A percentile compares a stretch with the other conserved stretches of the same genome.
Evolutionary conservation across 805 yeast species (phyloP).

Genomic region (Schizosaccharomyces lindneri): DNA sequence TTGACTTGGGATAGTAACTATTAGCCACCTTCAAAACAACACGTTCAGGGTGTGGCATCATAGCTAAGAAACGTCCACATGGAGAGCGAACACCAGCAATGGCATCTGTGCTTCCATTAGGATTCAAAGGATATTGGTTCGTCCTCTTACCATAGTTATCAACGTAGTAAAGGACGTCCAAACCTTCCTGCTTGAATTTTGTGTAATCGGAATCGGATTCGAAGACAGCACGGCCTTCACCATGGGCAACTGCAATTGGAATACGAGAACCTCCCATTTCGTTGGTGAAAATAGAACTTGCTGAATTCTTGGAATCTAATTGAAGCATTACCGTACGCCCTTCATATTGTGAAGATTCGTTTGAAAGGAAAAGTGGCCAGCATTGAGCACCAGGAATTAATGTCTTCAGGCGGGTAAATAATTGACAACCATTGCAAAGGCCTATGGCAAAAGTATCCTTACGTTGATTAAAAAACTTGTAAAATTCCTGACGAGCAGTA

Average conservation of each 20-base stretch:
- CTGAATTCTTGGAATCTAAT: conserved; percentile 29
- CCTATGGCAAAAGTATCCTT: conserved; percentile 88
- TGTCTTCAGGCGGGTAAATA: conserved; percentile 60
- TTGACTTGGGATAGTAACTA: conserved; percentile 64
- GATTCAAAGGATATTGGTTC: conserved; percentile 72
- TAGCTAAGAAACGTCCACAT: conserved; percentile 83
- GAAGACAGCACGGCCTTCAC: conserved; percentile 84
- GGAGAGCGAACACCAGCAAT: conserved; percentile 77
- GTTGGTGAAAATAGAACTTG: conserved; percentile 40
- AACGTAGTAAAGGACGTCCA: conserved; percentile 52
- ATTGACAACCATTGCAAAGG: conserved; percentile 97
- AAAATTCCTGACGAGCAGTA: conserved; percentile 49
- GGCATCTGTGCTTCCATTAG: conserved; percentile 86
- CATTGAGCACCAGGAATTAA: conserved; percentile 78
- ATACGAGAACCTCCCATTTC: conserved; percentile 82
- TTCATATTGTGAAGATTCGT: conserved; percentile 81
- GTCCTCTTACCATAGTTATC: conserved; percentile 79
- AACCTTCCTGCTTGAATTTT: conserved; percentile 22
- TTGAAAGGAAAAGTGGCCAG: conserved; percentile 93
- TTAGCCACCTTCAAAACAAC: conserved; percentile 67
- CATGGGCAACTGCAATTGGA: conserved; percentile 96
- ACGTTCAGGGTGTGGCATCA: conserved; percentile 99
- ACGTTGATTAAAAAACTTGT: conserved; percentile 60
- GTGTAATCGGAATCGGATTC: conserved; percentile 20
- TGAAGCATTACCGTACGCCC: conserved; percentile 84